phyloP scores from a whole-genome alignment of 805 yeast species.

The Saccharomycopsis selenospora region DNA sequence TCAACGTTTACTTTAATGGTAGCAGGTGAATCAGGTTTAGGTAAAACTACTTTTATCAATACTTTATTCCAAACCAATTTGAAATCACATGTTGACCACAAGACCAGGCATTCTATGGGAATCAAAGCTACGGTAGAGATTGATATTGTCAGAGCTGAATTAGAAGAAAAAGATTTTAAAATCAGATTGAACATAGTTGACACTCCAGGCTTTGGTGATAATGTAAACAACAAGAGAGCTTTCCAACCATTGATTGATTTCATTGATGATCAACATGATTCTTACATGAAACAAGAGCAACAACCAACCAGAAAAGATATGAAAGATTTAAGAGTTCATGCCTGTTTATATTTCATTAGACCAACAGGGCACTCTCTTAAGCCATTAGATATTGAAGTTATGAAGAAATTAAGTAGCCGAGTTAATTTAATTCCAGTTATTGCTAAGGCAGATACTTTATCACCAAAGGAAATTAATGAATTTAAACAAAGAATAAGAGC shows the following conservation, averaged over 20 bases:
- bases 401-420: constrained; percentile 74
- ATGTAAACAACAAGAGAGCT: constrained; percentile 74
- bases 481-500: constrained; percentile 75
- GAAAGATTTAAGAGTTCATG: constrained; percentile 85
- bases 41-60: constrained; percentile 86
- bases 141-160: constrained; percentile 68
- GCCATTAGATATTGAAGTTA: constrained; percentile 80
- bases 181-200: constrained; percentile 76
- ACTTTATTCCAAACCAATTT: constrained; percentile 73
- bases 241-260: constrained; percentile 87
- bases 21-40: constrained; percentile 88
- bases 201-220: constrained; percentile 93
- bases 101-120: constrained; percentile 42
- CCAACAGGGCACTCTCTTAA: constrained; percentile 94
- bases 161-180: constrained; percentile 77
- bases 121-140: constrained; percentile 68
- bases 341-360: constrained; percentile 85
- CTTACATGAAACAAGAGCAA: constrained; percentile 86
- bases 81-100: constrained; percentile 43
- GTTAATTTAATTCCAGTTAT: constrained; percentile 86
- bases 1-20: constrained; percentile 75
- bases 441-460: constrained; percentile 81
- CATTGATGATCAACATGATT: constrained; percentile 85
- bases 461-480: constrained; percentile 57
- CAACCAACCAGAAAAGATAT: constrained; percentile 67